Percentiles rank a stretch among this genome's conserved stretches.
Conservation (phyloP, 2,329 filamentous ascomycete species). For the Amesomyces nigricolor region DNA sequence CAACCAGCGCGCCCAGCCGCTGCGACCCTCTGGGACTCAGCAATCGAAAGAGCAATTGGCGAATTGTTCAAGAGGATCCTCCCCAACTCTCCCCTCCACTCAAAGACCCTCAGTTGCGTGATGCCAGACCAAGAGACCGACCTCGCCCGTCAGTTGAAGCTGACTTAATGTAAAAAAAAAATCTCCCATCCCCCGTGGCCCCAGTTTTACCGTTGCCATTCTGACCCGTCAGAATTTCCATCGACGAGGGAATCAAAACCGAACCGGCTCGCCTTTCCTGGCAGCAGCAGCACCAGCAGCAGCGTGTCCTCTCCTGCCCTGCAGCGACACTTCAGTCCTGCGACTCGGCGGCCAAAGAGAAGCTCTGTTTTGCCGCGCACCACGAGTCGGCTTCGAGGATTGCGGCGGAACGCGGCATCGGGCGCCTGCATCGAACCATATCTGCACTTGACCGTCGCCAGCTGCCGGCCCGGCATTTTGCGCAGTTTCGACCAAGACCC, state of each 20-base stretch:
- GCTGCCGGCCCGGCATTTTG: conserved; percentile 3
- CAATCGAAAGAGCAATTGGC: background rate
- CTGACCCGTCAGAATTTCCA: background rate
- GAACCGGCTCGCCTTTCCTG: no score
- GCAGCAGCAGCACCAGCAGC: background rate
- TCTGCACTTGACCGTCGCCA: background rate
- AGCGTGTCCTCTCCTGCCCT: no score
- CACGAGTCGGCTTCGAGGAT: background rate
- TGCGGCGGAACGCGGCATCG: background rate
- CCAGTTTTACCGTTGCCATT: conserved; percentile 6
- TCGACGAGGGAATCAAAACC: background rate
- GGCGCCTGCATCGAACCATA: background rate
- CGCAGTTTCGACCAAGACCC: background rate
- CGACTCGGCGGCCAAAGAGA: background rate
- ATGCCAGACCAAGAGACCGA: conserved; percentile 5
- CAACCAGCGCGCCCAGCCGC: conserved; percentile 15
- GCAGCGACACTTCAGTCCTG: background rate
- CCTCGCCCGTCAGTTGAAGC: background rate
- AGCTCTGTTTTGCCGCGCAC: conserved; percentile 1
- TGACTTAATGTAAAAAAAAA: conserved; percentile 1
- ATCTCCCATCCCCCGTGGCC: background rate
- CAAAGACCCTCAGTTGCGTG: conserved; percentile 3
- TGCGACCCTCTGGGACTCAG: background rate
- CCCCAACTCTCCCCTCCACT: background rate
- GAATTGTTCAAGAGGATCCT: background rate